Evolutionary conservation across 495 filamentous ascomycete genomes (phyloP).

Genomic region (Penicillium paxilli): DNA sequence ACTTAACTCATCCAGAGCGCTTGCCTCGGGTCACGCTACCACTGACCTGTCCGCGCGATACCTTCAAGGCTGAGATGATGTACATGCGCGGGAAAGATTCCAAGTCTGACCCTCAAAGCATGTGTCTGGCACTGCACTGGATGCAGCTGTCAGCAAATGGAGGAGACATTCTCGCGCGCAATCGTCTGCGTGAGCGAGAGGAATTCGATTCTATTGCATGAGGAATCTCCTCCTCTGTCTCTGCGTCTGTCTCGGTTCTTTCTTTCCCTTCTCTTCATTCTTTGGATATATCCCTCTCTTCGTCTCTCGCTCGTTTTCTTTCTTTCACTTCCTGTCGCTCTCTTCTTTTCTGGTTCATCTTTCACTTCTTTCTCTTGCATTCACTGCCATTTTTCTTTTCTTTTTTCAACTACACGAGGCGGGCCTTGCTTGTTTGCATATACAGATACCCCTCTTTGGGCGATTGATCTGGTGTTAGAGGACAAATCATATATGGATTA

Average conservation of each 20-base stretch:
- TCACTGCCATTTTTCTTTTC: not conserved
- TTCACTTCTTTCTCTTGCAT: constrained; percentile 5
- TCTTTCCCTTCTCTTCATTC: constrained; percentile 8
- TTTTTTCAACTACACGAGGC: constrained; percentile 15
- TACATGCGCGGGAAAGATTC: constrained; percentile 56
- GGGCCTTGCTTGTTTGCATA: constrained; percentile 27
- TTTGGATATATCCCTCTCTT: not conserved
- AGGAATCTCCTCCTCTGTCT: constrained; percentile 13
- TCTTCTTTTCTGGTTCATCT: no score
- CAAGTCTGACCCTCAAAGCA: constrained; percentile 77
- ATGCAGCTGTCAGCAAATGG: constrained; percentile 89
- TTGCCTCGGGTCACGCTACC: constrained; percentile 83
- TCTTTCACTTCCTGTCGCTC: no score
- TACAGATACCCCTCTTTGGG: constrained; percentile 30
- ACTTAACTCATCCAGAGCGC: constrained; percentile 88
- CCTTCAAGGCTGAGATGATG: constrained; percentile 88
- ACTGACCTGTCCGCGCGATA: constrained; percentile 80
- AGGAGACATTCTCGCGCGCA: constrained; percentile 83
- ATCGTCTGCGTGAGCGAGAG: constrained; percentile 75
- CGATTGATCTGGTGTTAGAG: constrained; percentile 30
- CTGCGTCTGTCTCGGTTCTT: constrained; percentile 8
- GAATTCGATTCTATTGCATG: constrained; percentile 56
- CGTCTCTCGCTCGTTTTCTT: no score
- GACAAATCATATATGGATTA: constrained; percentile 11
- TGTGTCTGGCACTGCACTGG: constrained; percentile 98